Evolutionary conservation across 192 early-diverging fungal species (phyloP).

Genomic region (Backusella tarrabulga): DNA sequence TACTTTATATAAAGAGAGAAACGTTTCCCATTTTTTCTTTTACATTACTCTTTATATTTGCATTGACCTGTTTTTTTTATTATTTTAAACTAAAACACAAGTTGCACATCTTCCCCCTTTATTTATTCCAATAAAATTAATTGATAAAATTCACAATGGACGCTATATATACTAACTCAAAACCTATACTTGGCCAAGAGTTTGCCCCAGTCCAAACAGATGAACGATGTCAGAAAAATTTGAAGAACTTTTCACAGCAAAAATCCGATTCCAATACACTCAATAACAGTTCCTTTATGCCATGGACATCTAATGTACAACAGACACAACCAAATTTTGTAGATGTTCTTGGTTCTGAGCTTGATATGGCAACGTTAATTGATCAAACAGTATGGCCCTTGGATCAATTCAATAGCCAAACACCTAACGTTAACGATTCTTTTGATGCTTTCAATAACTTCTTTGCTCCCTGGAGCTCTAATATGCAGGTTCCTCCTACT

Average conservation of each 20-base stretch:
- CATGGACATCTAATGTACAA: neutral
- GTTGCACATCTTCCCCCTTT: neutral
- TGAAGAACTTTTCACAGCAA: neutral
- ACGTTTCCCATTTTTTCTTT: neutral
- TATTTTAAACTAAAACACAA: neutral
- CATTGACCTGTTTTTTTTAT: neutral
- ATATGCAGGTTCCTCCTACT: neutral
- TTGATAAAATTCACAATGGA: neutral
- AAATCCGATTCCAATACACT: neutral
- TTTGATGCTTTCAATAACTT: neutral
- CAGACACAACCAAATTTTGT: neutral
- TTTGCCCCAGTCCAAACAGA: neutral
- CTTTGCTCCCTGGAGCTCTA: conserved; percentile 4
- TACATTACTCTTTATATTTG: neutral
- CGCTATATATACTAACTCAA: neutral
- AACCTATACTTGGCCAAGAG: neutral
- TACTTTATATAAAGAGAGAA: neutral
- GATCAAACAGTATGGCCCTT: neutral
- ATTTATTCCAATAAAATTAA: neutral
- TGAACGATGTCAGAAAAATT: neutral
- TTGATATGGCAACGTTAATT: neutral
- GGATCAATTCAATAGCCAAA: neutral
- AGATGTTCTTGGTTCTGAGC: neutral
- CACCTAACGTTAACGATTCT: neutral
- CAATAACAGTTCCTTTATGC: neutral